Conservation (phyloP, 2,329 filamentous ascomycete genomes). For the Paracorniculantispora psalliotae region DNA sequence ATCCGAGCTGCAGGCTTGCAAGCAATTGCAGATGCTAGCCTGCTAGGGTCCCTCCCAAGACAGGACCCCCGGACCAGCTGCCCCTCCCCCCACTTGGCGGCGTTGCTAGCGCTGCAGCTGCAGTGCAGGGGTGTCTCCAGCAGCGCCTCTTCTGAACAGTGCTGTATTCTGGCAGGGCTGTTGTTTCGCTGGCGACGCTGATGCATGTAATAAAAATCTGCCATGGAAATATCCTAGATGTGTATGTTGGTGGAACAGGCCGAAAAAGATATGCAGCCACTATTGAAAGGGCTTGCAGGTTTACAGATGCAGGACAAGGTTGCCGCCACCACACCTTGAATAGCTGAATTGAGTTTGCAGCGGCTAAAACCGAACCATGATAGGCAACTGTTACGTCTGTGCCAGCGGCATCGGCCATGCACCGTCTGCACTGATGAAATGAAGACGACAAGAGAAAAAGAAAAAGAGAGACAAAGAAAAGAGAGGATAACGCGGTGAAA, state of each 20-base stretch:
- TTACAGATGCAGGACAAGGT: background rate
- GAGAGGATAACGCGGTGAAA: no score
- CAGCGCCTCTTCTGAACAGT: no score
- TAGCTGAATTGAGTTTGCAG: slow-evolving; percentile 1
- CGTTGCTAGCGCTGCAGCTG: background rate
- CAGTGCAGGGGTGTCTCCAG: no score
- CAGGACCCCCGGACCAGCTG: background rate
- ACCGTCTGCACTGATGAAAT: background rate
- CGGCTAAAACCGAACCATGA: slow-evolving; percentile 6
- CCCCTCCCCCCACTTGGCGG: slow-evolving; percentile 8
- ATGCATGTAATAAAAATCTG: background rate
- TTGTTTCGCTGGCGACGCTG: no score
- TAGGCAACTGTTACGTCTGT: background rate
- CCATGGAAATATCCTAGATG: background rate
- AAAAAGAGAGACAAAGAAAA: background rate
- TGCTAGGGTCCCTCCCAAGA: background rate
- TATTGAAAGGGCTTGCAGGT: no score
- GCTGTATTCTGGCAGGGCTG: no score
- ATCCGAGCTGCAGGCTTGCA: no score
- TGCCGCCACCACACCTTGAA: background rate
- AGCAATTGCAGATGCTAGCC: background rate
- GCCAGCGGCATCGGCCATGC: background rate
- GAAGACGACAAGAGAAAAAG: background rate
- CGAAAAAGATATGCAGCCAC: no score
- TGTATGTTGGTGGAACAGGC: background rate